These are phyloP conservation scores for Aspergillus nomiae DNA, from an alignment of 2,329 filamentous ascomycete genomes.

Conservation along the genomic window DNA sequence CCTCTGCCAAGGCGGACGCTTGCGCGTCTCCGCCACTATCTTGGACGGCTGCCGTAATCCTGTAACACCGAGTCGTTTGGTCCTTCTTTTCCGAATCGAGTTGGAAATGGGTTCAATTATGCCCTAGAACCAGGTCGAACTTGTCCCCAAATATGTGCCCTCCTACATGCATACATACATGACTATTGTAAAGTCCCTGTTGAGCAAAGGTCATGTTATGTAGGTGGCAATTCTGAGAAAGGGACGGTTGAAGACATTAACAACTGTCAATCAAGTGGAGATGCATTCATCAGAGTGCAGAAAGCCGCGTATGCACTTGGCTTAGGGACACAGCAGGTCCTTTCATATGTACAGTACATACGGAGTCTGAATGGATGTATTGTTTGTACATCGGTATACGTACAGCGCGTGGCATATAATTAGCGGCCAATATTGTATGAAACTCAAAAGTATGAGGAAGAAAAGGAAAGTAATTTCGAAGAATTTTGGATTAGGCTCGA, in stretches of 20 bases:
- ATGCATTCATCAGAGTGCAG: slow-evolving; percentile 13
- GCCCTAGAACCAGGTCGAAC: not conserved
- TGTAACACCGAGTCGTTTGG: slow-evolving; percentile 19
- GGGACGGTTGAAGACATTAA: not conserved
- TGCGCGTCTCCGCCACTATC: slow-evolving; percentile 40
- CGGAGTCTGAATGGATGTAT: not conserved
- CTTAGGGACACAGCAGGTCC: slow-evolving; percentile 1
- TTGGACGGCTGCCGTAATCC: slow-evolving; percentile 20
- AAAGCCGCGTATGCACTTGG: slow-evolving; percentile 8
- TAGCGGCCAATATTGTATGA: not conserved
- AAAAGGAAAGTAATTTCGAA: not conserved
- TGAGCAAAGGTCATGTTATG: not conserved
- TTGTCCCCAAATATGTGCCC: not conserved
- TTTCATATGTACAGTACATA: not conserved
- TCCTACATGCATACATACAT: not conserved
- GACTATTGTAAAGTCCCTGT: not conserved
- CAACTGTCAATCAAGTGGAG: slow-evolving; percentile 14
- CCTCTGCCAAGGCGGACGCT: slow-evolving; percentile 41
- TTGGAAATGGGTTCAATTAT: not conserved
- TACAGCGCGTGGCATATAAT: not conserved
- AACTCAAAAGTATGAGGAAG: not conserved
- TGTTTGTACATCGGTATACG: not conserved
- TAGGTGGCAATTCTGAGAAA: slow-evolving; percentile 3
- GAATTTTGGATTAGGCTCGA: not conserved
- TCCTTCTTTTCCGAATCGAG: slow-evolving; percentile 9